Conservation (phyloP, 305 asterid genomes). For the Ilex paraguariensis region DNA sequence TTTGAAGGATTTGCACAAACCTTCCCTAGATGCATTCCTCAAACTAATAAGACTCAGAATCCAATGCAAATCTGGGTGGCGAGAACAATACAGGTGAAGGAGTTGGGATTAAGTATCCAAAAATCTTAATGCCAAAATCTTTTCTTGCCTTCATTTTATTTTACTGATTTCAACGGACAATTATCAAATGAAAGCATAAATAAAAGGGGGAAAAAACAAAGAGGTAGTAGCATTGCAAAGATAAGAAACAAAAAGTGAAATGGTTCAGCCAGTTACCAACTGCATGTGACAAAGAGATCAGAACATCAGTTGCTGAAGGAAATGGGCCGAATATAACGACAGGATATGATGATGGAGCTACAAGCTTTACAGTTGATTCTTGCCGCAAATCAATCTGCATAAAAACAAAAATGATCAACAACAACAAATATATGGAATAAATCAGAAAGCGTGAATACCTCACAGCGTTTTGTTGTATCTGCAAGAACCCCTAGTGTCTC, state of each 20-base stretch:
- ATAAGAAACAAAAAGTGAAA: slow-evolving; percentile 9
- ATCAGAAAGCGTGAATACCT: slow-evolving; percentile 43
- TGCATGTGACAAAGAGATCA: slow-evolving; percentile 65
- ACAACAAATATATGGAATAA: neutral
- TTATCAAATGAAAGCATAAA: too few species aligned
- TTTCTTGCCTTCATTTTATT: too few species aligned
- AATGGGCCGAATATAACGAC: slow-evolving; percentile 89
- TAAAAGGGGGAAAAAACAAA: too few species aligned
- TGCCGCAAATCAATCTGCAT: slow-evolving; percentile 79
- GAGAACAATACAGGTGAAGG: too few species aligned
- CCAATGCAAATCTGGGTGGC: too few species aligned
- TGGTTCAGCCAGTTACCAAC: slow-evolving; percentile 49
- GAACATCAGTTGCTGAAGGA: slow-evolving; percentile 85
- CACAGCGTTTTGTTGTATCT: slow-evolving; percentile 87
- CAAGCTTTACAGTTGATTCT: slow-evolving; percentile 57
- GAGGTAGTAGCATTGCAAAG: too few species aligned
- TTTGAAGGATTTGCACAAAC: too few species aligned
- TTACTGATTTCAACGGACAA: too few species aligned
- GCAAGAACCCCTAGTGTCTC: slow-evolving; percentile 92
- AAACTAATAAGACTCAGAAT: too few species aligned
- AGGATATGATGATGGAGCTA: slow-evolving; percentile 62
- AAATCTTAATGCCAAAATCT: too few species aligned
- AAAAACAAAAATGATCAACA: slow-evolving; percentile 7
- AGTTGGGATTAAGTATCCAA: too few species aligned
- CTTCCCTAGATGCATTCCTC: too few species aligned